Evolutionary conservation across 495 filamentous ascomycete genomes (phyloP).

Genomic region (Massariosphaeria phaeospora): DNA sequence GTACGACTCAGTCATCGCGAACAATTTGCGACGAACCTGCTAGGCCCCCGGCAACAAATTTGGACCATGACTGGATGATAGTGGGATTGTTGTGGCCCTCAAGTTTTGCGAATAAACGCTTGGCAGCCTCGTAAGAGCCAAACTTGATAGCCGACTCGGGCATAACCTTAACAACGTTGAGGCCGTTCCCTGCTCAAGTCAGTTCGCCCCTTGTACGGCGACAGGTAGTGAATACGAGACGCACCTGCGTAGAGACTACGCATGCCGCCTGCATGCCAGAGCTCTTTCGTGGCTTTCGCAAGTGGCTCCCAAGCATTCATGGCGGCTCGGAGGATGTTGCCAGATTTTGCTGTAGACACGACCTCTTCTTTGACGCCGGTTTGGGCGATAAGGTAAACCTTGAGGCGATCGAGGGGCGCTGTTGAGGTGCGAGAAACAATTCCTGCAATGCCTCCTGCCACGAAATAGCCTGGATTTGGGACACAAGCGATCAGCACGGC

Average conservation of each 20-base stretch:
- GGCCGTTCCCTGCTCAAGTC: slow-evolving; percentile 72
- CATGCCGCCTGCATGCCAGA: slow-evolving; percentile 86
- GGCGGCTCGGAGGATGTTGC: slow-evolving; percentile 60
- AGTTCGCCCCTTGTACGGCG: slow-evolving; percentile 33
- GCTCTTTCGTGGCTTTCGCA: slow-evolving; percentile 60
- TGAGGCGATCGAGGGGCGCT: slow-evolving; percentile 91
- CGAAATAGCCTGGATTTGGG: slow-evolving; percentile 85
- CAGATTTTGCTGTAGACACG: slow-evolving; percentile 63
- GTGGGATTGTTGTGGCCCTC: slow-evolving; percentile 85
- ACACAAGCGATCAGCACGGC: slow-evolving; percentile 57
- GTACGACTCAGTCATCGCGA: neutral
- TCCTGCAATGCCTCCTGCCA: slow-evolving; percentile 89
- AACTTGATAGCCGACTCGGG: slow-evolving; percentile 97
- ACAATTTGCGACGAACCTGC: slow-evolving; percentile 59
- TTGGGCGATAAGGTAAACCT: slow-evolving; percentile 95
- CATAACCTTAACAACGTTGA: slow-evolving; percentile 97
- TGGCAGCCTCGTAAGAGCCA: slow-evolving; percentile 92
- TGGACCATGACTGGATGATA: slow-evolving; percentile 67
- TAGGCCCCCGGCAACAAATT: slow-evolving; percentile 84
- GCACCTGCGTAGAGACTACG: slow-evolving; percentile 91
- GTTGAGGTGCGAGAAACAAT: slow-evolving; percentile 89
- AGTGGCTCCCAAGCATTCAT: slow-evolving; percentile 65
- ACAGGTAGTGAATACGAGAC: slow-evolving; percentile 35
- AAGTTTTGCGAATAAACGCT: slow-evolving; percentile 75
- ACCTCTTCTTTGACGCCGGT: slow-evolving; percentile 59